Base-by-base conservation (phyloP, 768 basidiomycete genomes). In the Coprinellus micaceus region DNA sequence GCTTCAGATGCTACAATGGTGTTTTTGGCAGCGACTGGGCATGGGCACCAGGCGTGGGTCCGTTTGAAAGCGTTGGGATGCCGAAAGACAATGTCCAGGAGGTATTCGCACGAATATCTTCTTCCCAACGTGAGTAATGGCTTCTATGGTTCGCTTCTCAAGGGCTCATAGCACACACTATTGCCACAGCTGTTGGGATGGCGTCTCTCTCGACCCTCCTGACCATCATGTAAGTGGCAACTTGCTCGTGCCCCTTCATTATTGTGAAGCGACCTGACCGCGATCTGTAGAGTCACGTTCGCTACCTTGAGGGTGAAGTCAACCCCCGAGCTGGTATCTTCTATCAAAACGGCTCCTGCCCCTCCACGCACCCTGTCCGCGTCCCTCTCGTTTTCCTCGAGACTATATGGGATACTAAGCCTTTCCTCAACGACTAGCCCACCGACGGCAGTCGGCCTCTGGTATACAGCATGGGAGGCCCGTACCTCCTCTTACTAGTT, bases 381-480 rank as follows among this genome's bases (percentile, higher is more conserved):
- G 17, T 57, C 13, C 56, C 56, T 0, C 43, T 52, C 11, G 4
- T 57, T 10, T 57, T 57, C 51, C 26, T 52, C 21, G 56, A 57
- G 33, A 57, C 51, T 2, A 49, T 57, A 6, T 57, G 56, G 56
- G 50, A 57, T 19, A 57, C 56, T 2, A 30, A 39, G 11, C 50
- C 49, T 1, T 57, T 57, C 51, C 30, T 52, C 30, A 21, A 52
- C 15, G 26, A 52, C 24, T 57, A 50, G 56, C 50, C 39, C 6
- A 41, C 39, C 13, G 56, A 57, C 24, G 56, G 56, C 1, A 57
- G 50, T 43, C 56, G 52, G 50, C 56, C 56, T 45, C 44, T 57
- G 6, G 56, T 57, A 2, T 48, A 44, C 28, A 57, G 56, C 41
- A 57, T 57, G 56, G 56, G 56, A 1, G 56, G 52, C 39, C 56